A percentile compares a stretch with the other conserved stretches of the same genome.
phyloP scores from a whole-genome alignment of 768 basidiomycete genomes.

The Rhodotorula taiwanensis region DNA sequence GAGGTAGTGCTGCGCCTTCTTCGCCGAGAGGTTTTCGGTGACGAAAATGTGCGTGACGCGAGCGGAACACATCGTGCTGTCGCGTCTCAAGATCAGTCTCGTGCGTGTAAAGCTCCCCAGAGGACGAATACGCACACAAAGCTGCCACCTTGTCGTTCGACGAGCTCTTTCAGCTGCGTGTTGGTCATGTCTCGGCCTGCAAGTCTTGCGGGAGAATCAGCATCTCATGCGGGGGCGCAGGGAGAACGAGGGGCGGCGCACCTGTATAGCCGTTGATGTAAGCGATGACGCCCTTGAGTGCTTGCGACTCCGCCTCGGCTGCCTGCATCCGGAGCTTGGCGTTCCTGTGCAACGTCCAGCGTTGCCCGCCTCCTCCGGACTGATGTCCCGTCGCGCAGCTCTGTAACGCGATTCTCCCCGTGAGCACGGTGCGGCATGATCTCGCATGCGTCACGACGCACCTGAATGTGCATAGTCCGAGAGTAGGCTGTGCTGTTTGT shows the following conservation, averaged over 20 bases:
- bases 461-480: conserved; percentile 62
- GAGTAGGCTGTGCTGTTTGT: conserved; percentile 49
- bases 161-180: conserved; percentile 65
- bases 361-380: conserved; percentile 50
- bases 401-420: conserved; percentile 34
- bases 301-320: conserved; percentile 40
- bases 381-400: conserved; percentile 67
- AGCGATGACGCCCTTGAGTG: conserved; percentile 31
- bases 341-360: conserved; percentile 46
- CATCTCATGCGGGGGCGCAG: too few relatives aligned
- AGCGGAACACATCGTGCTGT: conserved; percentile 55
- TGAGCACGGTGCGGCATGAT: background rate
- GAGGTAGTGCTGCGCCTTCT: conserved; percentile 63
- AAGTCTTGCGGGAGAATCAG: too few relatives aligned
- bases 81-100: background rate
- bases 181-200: conserved; percentile 58
- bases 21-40: conserved; percentile 62
- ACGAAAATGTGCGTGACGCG: conserved; percentile 69
- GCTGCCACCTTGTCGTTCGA: conserved; percentile 61
- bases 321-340: conserved; percentile 53
- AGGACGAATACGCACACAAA: conserved; percentile 52
- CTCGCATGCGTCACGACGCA: conserved; percentile 40
- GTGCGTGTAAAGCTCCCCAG: background rate
- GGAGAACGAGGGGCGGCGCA: conserved; percentile 44
- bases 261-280: conserved; percentile 49